phyloP scores from a whole-genome alignment of 2,329 filamentous ascomycete species.

The Cladosporium austrohemisphaericum region DNA sequence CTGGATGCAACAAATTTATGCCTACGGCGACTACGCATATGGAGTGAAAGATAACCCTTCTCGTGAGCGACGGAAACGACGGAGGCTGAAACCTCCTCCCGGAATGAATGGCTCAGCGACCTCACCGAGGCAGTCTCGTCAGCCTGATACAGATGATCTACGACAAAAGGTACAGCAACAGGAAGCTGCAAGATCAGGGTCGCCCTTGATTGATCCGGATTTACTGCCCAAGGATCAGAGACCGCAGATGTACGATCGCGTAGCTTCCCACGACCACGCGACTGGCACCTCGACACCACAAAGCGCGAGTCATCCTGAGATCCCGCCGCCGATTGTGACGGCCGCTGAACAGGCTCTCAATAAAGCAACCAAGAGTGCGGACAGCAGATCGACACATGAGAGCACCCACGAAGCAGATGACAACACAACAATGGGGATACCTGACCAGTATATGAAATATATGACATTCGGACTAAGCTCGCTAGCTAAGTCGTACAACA shows the following conservation, averaged over 20 bases:
- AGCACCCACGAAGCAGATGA: slow-evolving; percentile 19
- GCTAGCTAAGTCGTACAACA: slow-evolving; percentile 24
- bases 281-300: slow-evolving; percentile 15
- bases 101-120: slow-evolving; percentile 25
- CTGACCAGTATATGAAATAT: slow-evolving; percentile 50
- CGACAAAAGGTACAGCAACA: slow-evolving; percentile 14
- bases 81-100: slow-evolving; percentile 35
- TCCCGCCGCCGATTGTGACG: slow-evolving; percentile 46
- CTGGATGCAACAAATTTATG: slow-evolving; percentile 88
- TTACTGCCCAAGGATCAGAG: slow-evolving; percentile 38
- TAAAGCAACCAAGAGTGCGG: slow-evolving; percentile 38
- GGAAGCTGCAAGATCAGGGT: slow-evolving; percentile 2
- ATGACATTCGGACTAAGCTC: slow-evolving; percentile 46
- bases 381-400: slow-evolving; percentile 23
- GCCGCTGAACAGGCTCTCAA: slow-evolving; percentile 44
- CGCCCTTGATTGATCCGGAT: slow-evolving; percentile 15
- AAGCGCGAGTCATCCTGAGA: slow-evolving; percentile 31
- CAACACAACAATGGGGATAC: slow-evolving; percentile 40
- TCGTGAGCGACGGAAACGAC: slow-evolving; percentile 55
- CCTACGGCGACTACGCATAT: slow-evolving; percentile 78
- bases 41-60: slow-evolving; percentile 76
- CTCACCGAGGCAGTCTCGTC: neutral
- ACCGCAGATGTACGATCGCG: slow-evolving; percentile 24
- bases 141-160: neutral
- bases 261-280: slow-evolving; percentile 27